A percentile compares a stretch with the other conserved stretches of the same genome.
Conservation (phyloP, 2,329 filamentous ascomycete species). For the Aureobasidium sp. region DNA sequence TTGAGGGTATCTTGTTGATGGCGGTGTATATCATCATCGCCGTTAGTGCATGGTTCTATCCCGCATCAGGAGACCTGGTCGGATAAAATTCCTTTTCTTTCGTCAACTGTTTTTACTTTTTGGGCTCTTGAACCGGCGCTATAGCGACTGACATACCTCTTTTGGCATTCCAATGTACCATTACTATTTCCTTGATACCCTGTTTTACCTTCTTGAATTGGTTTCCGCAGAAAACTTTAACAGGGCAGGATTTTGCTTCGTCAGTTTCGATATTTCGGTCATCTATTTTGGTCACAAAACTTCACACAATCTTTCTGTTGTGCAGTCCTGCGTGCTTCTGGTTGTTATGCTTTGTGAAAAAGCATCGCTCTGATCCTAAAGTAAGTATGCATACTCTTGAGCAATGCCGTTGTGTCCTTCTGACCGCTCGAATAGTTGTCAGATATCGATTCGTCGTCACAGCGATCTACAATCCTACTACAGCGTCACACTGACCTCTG, state of each 20-base stretch:
- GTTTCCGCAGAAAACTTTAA: neutral
- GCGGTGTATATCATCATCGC: conserved; percentile 55
- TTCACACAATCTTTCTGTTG: no score
- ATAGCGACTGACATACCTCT: neutral
- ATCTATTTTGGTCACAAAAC: neutral
- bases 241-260: neutral
- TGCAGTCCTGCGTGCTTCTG: neutral
- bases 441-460: no score
- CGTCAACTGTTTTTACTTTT: neutral
- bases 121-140: neutral
- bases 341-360: neutral
- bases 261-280: neutral
- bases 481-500: no score
- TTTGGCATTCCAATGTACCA: neutral
- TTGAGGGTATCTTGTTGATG: conserved; percentile 53
- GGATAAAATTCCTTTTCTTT: neutral
- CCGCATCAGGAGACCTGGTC: conserved; percentile 15
- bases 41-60: conserved; percentile 46
- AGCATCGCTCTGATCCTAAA: neutral
- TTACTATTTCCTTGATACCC: neutral
- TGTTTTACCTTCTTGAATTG: neutral
- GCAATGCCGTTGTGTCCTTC: neutral
- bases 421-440: no score
- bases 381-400: neutral
- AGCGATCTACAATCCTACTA: no score